phyloP scores from a whole-genome alignment of 352 stramenopile species.

The Pythium phragmiticola region DNA sequence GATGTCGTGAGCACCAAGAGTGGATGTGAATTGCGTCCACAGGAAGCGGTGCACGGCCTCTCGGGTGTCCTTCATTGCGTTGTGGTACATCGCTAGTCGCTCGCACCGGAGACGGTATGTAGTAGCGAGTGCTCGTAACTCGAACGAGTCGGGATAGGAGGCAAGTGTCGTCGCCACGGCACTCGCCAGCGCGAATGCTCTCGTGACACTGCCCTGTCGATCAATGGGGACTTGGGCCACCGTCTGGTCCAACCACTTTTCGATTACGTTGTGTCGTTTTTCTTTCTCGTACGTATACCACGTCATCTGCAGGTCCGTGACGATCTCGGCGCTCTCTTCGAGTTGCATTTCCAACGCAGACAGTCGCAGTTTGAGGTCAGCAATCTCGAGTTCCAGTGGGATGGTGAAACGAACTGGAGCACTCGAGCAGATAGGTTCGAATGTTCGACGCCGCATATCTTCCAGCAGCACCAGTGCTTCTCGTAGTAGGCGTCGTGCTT shows the following conservation, averaged over 20 bases:
- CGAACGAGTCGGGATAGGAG: constrained; percentile 10
- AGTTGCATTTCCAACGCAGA: constrained; percentile 37
- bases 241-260: constrained; percentile 71
- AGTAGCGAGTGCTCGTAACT: constrained; percentile 29
- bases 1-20: constrained; percentile 30
- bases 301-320: constrained; percentile 60
- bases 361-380: constrained; percentile 36
- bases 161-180: neutral
- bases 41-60: constrained; percentile 27
- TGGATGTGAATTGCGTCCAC: constrained; percentile 54
- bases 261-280: constrained; percentile 47
- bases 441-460: neutral
- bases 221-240: constrained; percentile 21
- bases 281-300: constrained; percentile 59
- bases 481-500: constrained; percentile 2
- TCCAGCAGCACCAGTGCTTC: constrained; percentile 14
- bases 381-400: constrained; percentile 34
- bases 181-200: constrained; percentile 13
- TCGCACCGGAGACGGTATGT: constrained; percentile 40
- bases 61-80: constrained; percentile 5
- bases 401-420: neutral
- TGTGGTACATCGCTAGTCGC: constrained; percentile 44
- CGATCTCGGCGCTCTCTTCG: constrained; percentile 28
- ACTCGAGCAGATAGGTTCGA: neutral
- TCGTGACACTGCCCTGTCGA: constrained; percentile 1